These are phyloP conservation scores for Tubosaeta brunneosetosa DNA, from an alignment of 768 basidiomycete genomes.

Conservation along the genomic window DNA sequence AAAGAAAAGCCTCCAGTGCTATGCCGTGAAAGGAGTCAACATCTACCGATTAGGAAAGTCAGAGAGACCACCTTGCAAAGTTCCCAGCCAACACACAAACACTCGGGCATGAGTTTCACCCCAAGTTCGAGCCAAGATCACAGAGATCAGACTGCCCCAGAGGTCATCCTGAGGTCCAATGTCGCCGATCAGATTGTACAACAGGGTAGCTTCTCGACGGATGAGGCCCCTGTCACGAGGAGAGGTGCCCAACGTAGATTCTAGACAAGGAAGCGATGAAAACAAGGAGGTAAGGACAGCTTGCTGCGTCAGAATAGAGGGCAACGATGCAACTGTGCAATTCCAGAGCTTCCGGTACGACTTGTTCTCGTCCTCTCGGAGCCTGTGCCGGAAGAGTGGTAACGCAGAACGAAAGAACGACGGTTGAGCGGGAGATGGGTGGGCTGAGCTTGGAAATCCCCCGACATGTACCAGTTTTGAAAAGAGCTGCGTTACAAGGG, in stretches of 20 bases:
- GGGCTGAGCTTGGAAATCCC: slow-evolving; percentile 51
- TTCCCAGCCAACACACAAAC: slow-evolving; percentile 68
- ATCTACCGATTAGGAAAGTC: neutral
- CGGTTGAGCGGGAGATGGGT: slow-evolving; percentile 53
- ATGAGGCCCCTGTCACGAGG: slow-evolving; percentile 38
- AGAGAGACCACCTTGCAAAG: slow-evolving; percentile 28
- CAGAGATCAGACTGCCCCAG: slow-evolving; percentile 44
- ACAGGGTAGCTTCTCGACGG: slow-evolving; percentile 50
- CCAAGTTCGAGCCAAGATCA: slow-evolving; percentile 59
- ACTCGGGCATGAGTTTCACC: slow-evolving; percentile 52
- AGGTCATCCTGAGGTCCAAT: slow-evolving; percentile 42
- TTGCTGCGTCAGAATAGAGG: slow-evolving; percentile 50
- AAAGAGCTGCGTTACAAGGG: slow-evolving; percentile 47
- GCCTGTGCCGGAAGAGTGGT: slow-evolving; percentile 42
- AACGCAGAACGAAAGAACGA: slow-evolving; percentile 63
- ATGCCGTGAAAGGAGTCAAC: slow-evolving; percentile 10
- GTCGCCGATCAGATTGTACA: slow-evolving; percentile 52
- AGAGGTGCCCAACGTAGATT: slow-evolving; percentile 30
- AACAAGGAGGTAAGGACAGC: slow-evolving; percentile 59
- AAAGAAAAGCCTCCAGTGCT: slow-evolving; percentile 46
- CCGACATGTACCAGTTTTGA: slow-evolving; percentile 66
- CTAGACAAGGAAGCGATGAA: slow-evolving; percentile 36
- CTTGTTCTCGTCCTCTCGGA: slow-evolving; percentile 20
- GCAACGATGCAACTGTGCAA: slow-evolving; percentile 40
- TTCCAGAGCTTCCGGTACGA: slow-evolving; percentile 51